Base-by-base conservation (phyloP, 495 filamentous ascomycete species). In the Talaromyces stipitatus region DNA sequence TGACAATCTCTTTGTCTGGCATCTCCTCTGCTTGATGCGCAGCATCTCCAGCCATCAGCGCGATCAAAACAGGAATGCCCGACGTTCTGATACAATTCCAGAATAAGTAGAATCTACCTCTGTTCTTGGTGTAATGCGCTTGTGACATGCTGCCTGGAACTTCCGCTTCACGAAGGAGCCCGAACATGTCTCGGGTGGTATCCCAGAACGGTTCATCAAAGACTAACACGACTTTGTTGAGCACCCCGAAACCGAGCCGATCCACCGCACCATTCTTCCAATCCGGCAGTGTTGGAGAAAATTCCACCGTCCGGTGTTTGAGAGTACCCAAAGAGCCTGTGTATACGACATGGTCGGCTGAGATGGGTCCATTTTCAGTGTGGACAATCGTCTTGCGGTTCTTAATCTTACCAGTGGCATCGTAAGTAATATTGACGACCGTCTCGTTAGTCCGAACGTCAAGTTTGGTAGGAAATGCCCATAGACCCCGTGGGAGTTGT, bases 11-110 rank as follows among this genome's bases (percentile, higher is more conserved):
- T 22, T 84, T 81, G 64, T 96, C 88, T 50, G 81, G 76, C 9
- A 80, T 86, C 43, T 72, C 74, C 70, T 99, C 94, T 1, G 90
- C 88, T 60, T 95, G 84, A 58, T 87, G 85, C 26, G 92, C 95
- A n/a, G 94, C 88, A 63, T 97, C 88, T 18, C 94, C 94, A 41
- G 92, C 91, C 95, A 99, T 97, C 29, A 99, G 81, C 16, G 91
- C 95, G 45, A 97, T 81, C 16, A 98, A 74, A 4, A 89, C 87
- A 3, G 94, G 94, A 29, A 91, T 77, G 5, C 94, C 94, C 50
- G 88, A 90, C 2, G 89, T 95, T 58, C 90, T 88, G 57, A 90
- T 84, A 57, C 90, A 88, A 65, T 99, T 97, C 83, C 95, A 97
- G 81, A 96, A 97, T 62, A 97, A 82, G 64, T 97, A 99, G 74